Evolutionary conservation across 306 rosid species (phyloP).

Genomic region (Trifolium pratense): DNA sequence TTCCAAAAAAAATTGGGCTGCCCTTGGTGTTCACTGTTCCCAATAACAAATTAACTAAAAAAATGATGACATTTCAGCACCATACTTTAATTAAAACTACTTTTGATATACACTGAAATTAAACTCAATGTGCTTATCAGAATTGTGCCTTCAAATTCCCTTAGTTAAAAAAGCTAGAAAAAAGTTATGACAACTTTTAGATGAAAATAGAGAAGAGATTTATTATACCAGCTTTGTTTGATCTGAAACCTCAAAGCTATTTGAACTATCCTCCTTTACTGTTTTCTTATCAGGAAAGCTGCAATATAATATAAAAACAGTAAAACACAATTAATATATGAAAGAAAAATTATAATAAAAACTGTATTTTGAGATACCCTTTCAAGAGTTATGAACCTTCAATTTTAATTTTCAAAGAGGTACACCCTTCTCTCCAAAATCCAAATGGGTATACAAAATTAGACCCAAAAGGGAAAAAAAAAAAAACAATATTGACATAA

Average conservation of each 20-base stretch:
- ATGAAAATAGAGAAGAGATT: constrained; percentile 30
- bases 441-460: constrained; percentile 37
- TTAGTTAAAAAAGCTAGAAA: background rate
- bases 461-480: constrained; percentile 12
- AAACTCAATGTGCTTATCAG: background rate
- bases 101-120: background rate
- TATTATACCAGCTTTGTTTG: constrained; percentile 67
- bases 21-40: background rate
- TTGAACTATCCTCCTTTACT: constrained; percentile 47
- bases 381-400: constrained; percentile 27
- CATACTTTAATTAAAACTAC: background rate
- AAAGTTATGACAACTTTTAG: constrained; percentile 4
- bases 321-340: constrained; percentile 36
- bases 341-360: no score
- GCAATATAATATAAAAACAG: constrained; percentile 39
- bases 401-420: constrained; percentile 32
- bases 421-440: constrained; percentile 32
- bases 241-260: constrained; percentile 52
- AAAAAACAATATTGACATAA: constrained; percentile 22
- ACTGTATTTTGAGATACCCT: constrained; percentile 16
- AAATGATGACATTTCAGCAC: constrained; percentile 1
- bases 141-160: constrained; percentile 9
- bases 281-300: constrained; percentile 75
- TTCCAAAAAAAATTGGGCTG: background rate
- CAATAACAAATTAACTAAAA: background rate